These are phyloP conservation scores for Globisporangium barbulae DNA, from an alignment of 352 stramenopile genomes.

Conservation along the genomic window DNA sequence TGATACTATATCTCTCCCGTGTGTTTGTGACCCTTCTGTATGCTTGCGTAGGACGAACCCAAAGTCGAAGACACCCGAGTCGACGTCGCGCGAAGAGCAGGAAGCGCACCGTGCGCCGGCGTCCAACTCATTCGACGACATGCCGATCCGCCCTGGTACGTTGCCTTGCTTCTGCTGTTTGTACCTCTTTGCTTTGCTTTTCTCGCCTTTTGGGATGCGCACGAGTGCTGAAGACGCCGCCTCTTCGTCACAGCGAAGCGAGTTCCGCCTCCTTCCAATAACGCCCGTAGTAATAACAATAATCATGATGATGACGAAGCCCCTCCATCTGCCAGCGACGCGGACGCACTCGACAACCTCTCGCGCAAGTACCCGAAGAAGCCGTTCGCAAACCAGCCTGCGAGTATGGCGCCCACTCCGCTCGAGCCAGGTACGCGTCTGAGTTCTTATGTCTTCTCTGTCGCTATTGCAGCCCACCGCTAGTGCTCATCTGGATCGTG, in stretches of 20 bases:
- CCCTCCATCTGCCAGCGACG: constrained; percentile 18
- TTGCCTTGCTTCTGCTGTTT: constrained; percentile 1
- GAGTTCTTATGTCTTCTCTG: no score
- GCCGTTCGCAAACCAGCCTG: constrained; percentile 18
- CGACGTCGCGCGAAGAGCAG: constrained; percentile 45
- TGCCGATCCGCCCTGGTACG: constrained; percentile 43
- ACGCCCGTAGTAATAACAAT: constrained; percentile 50
- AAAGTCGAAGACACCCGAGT: constrained; percentile 28
- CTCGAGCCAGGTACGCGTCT: constrained; percentile 44
- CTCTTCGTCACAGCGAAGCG: constrained; percentile 18
- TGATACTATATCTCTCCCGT: neutral
- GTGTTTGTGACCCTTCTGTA: neutral
- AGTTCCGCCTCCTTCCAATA: constrained; percentile 18
- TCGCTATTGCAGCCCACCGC: neutral
- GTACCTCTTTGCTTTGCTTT: neutral
- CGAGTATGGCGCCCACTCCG: constrained; percentile 19
- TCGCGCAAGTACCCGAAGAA: constrained; percentile 65
- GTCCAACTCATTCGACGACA: constrained; percentile 35
- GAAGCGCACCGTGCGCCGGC: constrained; percentile 23
- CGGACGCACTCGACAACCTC: constrained; percentile 61
- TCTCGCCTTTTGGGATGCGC: constrained; percentile 19
- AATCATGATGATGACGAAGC: constrained; percentile 35
- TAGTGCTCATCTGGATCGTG: constrained; percentile 23
- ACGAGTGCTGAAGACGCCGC: constrained; percentile 20
- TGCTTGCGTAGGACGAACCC: constrained; percentile 35